Evolutionary conservation across 805 yeast genomes (phyloP).

Genomic region (Ogataea minuta): DNA sequence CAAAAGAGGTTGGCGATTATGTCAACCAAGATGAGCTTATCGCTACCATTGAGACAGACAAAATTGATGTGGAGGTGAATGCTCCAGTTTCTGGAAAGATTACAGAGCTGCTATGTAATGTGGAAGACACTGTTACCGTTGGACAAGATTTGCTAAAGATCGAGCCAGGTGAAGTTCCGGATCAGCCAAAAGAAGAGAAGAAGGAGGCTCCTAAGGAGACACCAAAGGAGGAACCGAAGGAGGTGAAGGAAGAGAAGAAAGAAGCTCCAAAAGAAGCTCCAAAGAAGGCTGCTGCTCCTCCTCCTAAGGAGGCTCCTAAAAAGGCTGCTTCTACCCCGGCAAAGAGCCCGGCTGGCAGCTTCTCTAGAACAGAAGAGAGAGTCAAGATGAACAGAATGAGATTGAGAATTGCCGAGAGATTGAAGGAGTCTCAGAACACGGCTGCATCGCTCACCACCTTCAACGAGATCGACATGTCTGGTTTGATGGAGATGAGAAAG

Average conservation of each 20-base stretch:
- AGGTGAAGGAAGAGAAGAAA: slow-evolving; percentile 8
- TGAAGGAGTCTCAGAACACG: slow-evolving; percentile 98
- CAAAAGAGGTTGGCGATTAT: slow-evolving; percentile 81
- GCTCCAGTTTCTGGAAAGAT: slow-evolving; percentile 91
- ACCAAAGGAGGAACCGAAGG: slow-evolving; percentile 8
- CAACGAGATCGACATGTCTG: slow-evolving; percentile 97
- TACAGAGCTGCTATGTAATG: slow-evolving; percentile 73
- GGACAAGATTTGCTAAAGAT: slow-evolving; percentile 90
- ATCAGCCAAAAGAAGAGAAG: slow-evolving; percentile 15
- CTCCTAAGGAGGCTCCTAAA: slow-evolving; percentile 28
- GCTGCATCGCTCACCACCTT: slow-evolving; percentile 97
- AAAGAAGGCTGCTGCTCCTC: slow-evolving; percentile 27
- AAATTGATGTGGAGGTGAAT: slow-evolving; percentile 95
- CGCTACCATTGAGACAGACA: slow-evolving; percentile 97
- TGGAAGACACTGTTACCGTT: slow-evolving; percentile 92
- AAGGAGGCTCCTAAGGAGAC: slow-evolving; percentile 38
- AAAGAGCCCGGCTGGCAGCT: slow-evolving; percentile 43
- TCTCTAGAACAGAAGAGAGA: slow-evolving; percentile 83
- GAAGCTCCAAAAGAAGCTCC: slow-evolving; percentile 33
- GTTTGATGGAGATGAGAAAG: slow-evolving; percentile 90
- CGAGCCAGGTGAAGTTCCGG: slow-evolving; percentile 75
- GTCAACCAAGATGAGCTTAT: slow-evolving; percentile 84
- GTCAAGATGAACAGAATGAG: slow-evolving; percentile 99
- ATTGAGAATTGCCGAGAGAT: slow-evolving; percentile 96
- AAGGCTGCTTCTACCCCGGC: slow-evolving; percentile 29